Evolutionary conservation across 257 asterid genomes (phyloP), one percentile per base, ranked within the genome.

Genomic region (Eucommia ulmoides): DNA sequence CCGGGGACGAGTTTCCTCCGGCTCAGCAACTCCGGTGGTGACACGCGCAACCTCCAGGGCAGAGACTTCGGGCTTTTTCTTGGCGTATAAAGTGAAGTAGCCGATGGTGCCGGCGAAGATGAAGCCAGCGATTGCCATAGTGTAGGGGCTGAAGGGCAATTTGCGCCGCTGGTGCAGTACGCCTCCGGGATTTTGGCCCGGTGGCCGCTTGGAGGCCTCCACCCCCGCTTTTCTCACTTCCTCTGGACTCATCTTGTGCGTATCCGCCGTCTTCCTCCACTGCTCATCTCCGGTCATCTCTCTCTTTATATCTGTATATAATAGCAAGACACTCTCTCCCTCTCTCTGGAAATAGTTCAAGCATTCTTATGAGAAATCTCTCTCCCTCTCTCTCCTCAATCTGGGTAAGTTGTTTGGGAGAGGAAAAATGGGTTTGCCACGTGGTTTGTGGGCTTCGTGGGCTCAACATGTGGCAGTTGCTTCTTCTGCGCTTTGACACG

Each of bases 241-340:
- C 23, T 88, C 95, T 2, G 88, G 38, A 41, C 74, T 78, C 97
- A 87, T 87, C 70, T 79, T 87, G 75, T 71, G 78, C 17, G 94
- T 80, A 58, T 77, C 94, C 8, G 94, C 92, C 64, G 64, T 79
- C 8, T 67, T 82, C 23, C 77, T 80, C 94, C 94, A 75, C 1
- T 80, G 84, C 14, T 80, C 80, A 14, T 59, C 60, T 53, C 65
- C 74, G 25, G 70, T 70, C 54, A 63, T 51, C 45, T 45, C 7
- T 11, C 10, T 29, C 38, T 29, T 29, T 29, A 7, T 29, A 29
- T 29, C 8, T 29, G 38, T 5, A 12, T 7, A 29, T 29, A n/a
- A n/a, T n/a, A n/a, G n/a, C n/a, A n/a, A n/a, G n/a, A n/a, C n/a
- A n/a, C n/a, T n/a, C n/a, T 29, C 12, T 12, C 38, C 38, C 12